These are phyloP conservation scores for Aegilops tauschii DNA, from an alignment of 176 grass and related monocot species.

Conservation along the genomic window DNA sequence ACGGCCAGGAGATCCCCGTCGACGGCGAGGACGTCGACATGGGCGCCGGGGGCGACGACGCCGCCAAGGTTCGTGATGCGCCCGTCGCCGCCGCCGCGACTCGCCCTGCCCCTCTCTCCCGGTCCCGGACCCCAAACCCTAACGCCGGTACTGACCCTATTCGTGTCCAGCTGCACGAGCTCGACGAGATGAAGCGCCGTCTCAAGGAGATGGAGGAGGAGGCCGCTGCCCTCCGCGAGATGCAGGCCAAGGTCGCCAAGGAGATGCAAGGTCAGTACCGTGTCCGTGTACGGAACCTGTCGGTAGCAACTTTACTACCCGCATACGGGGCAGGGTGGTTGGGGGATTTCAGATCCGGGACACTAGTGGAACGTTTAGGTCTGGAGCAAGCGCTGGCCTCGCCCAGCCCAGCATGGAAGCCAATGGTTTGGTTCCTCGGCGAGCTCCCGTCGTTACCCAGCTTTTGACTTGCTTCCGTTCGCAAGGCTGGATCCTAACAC, in stretches of 20 bases:
- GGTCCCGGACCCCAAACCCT: constrained; percentile 23
- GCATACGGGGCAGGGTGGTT: not conserved
- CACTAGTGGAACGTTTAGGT: not conserved
- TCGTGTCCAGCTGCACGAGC: constrained; percentile 49
- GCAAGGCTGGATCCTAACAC: no score
- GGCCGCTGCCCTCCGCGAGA: constrained; percentile 72
- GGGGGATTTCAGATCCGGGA: not conserved
- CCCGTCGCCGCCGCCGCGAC: not conserved
- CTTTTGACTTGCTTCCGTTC: no score
- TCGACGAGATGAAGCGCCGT: constrained; percentile 82
- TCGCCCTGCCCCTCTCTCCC: no score
- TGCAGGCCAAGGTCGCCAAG: constrained; percentile 79
- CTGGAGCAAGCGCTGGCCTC: no score
- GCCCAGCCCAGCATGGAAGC: no score
- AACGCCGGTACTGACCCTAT: constrained; percentile 12
- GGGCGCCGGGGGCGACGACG: constrained; percentile 33
- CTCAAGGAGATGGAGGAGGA: constrained; percentile 92
- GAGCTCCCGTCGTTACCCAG: no score
- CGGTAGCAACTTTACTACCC: not conserved
- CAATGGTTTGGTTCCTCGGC: no score
- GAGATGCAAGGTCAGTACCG: constrained; percentile 70
- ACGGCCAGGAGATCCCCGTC: constrained; percentile 64
- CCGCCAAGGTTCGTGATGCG: constrained; percentile 32
- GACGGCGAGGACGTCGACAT: constrained; percentile 72
- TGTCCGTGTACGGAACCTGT: not conserved